Conservation (phyloP, 2,329 filamentous ascomycete genomes). For the Epichloe coenophiala region DNA sequence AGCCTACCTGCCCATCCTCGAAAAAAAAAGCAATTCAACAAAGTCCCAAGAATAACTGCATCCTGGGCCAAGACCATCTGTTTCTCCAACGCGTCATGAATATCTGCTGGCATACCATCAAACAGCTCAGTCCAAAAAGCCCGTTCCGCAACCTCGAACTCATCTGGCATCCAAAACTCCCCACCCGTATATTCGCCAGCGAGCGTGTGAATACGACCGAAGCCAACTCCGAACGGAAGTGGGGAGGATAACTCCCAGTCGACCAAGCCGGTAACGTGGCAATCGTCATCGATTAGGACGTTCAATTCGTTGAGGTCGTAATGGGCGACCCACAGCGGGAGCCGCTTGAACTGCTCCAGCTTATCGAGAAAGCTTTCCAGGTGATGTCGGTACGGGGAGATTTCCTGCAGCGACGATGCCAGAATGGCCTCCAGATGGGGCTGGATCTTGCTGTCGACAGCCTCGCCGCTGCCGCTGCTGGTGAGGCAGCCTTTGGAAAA, state of each 20-base stretch:
- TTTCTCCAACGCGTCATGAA: constrained; percentile 17
- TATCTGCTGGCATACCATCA: constrained; percentile 11
- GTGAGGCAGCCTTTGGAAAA: constrained; percentile 1
- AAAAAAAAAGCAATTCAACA: constrained; percentile 13
- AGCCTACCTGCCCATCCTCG: constrained; percentile 13
- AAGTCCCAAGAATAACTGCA: constrained; percentile 15
- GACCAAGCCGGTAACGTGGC: constrained; percentile 1
- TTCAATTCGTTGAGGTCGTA: constrained; percentile 1
- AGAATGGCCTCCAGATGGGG: constrained; percentile 2
- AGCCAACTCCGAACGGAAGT: constrained; percentile 2
- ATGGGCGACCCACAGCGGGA: constrained; percentile 2
- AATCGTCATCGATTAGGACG: constrained; percentile 1
- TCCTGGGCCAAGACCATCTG: constrained; percentile 18
- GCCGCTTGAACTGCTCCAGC: neutral
- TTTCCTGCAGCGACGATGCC: neutral
- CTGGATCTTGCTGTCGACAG: neutral
- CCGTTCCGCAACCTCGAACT: constrained; percentile 14
- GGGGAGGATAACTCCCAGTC: constrained; percentile 3
- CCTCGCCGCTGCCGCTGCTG: neutral
- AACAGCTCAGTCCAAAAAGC: constrained; percentile 15
- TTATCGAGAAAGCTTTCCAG: neutral
- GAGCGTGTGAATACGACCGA: constrained; percentile 13
- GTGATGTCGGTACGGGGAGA: neutral
- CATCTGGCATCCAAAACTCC: constrained; percentile 14
- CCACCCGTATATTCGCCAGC: constrained; percentile 12